Base-by-base conservation (phyloP, 139 green algal genomes). In the Chlamydomonas urium region DNA sequence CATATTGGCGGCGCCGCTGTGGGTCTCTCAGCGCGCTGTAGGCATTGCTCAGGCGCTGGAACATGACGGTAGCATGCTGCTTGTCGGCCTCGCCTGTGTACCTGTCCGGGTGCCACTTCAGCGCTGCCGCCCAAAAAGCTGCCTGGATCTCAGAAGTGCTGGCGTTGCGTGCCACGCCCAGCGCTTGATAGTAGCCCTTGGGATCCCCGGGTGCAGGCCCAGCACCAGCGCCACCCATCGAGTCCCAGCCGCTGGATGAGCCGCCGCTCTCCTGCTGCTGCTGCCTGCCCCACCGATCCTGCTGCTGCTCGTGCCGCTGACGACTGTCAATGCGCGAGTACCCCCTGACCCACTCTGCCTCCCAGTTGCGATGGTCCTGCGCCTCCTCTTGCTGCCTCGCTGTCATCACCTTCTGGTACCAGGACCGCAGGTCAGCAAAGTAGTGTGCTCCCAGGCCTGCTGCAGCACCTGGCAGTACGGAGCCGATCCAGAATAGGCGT, bases 61-160 rank as follows among this genome's bases (percentile, higher is more conserved):
- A 50, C 42, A 50, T 50, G 42, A 14, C 42, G 10, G 42, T 50
- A 50, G 42, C 8, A 24, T 50, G 42, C 14, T 24, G 10, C 42
- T 14, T 50, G 42, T 50, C 42, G 14, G 42, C 42, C 42, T 8
- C 42, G 14, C 42, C 14, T 50, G 42, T 14, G 8, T 50, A 29
- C 50, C 21, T 61, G 50, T 61, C 50, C 8, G 50, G 50, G 24
- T 61, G 50, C 8, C 23, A 34, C 50, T 61, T 61, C 8, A 61
- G 50, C 21, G 50, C 50, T 17, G 50, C 50, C 8, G 50, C 50
- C 21, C 50, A 17, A 17, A 61, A 61, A 17, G 50, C 50, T 4
- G 50, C 50, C 50, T 61, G 50, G 50, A 61, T 31, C 19, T 61
- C 50, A 26, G 50, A 61, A 17, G 50, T 61, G 50, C 50, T 61